Base-by-base conservation (phyloP, 1,284 basidiomycete genomes). In the Trichosporon sp. region DNA sequence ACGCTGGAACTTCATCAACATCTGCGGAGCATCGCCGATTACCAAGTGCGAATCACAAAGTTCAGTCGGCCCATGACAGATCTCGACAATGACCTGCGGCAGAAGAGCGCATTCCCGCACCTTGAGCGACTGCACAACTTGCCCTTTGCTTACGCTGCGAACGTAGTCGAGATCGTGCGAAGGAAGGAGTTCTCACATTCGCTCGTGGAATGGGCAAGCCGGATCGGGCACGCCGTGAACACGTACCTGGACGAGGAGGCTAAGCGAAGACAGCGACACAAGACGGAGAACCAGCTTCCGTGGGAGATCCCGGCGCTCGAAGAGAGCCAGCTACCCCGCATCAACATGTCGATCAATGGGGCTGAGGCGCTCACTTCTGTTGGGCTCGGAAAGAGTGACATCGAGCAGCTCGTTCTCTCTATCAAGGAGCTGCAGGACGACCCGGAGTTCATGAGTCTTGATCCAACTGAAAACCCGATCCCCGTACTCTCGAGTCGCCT, bases 81-180 rank as follows among this genome's bases (percentile, higher is more conserved):
- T 1, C 85, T 96, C 1, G 92, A 94, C 78, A 88, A 92, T 75
- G 90, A 89, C 76, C 88, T 94, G 74, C 66, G 78, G 19, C 78
- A 79, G 51, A 81, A 80, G 82, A 93, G 90, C 63, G 92, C 91
- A 67, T 98, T 98, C 82, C 88, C 91, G 21, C 94, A 98, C 80
- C 91, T 98, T 12, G 89, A 91, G 68, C 88, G 96, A 12, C 85
- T 98, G 48, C 94, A 97, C 78, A 90, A 89, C 70, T 92, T 98
- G 88, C 84, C 96, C 0, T 95, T 94, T 79, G 94, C 93, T 0
- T 99, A 99, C 81, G 92, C 93, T 0, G 92, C 94, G 1, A 94
- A 95, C 0, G 88, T 98, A 1, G 88, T 96, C 11, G 96, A 99
- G 83, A 90, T 96, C 46, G 92, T 96, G 0, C 87, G 96, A 69